Evolutionary conservation across 1,284 basidiomycete genomes (phyloP).

Genomic region (Ustilago shanxiensis): DNA sequence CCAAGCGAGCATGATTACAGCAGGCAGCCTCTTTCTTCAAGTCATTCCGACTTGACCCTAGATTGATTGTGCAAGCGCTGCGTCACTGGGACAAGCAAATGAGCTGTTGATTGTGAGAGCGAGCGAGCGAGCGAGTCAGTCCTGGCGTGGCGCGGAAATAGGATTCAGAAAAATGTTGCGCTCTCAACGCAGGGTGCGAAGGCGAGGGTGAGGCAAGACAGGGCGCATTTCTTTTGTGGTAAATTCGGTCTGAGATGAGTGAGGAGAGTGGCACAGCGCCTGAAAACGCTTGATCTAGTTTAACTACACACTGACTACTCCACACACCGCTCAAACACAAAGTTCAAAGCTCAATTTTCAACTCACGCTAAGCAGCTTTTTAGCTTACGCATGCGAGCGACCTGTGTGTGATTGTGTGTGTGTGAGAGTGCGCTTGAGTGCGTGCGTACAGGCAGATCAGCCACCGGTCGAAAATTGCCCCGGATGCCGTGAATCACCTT

Average conservation of each 20-base stretch:
- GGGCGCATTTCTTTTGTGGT: too few relatives aligned
- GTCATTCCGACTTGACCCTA: background rate
- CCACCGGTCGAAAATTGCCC: constrained; percentile 17
- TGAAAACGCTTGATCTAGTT: too few relatives aligned
- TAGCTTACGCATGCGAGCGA: constrained; percentile 21
- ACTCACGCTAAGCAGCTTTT: background rate
- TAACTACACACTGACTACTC: too few relatives aligned
- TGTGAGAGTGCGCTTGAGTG: too few relatives aligned
- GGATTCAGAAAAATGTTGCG: background rate
- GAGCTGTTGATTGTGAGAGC: background rate
- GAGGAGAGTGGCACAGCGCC: background rate
- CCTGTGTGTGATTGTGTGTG: background rate
- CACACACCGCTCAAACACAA: too few relatives aligned
- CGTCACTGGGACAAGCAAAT: background rate
- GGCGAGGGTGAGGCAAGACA: too few relatives aligned
- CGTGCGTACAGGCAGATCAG: background rate
- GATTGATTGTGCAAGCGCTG: background rate
- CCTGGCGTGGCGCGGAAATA: too few relatives aligned
- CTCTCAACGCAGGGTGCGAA: too few relatives aligned
- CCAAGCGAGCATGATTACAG: background rate
- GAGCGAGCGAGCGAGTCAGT: too few relatives aligned
- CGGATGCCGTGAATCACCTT: constrained; percentile 12
- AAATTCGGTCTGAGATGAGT: too few relatives aligned
- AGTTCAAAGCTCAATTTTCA: background rate
- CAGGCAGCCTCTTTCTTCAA: background rate